Evolutionary conservation across 2,329 filamentous ascomycete species (phyloP), one percentile per base, ranked within the genome.

Genomic region (Cladophialophora bantiana): DNA sequence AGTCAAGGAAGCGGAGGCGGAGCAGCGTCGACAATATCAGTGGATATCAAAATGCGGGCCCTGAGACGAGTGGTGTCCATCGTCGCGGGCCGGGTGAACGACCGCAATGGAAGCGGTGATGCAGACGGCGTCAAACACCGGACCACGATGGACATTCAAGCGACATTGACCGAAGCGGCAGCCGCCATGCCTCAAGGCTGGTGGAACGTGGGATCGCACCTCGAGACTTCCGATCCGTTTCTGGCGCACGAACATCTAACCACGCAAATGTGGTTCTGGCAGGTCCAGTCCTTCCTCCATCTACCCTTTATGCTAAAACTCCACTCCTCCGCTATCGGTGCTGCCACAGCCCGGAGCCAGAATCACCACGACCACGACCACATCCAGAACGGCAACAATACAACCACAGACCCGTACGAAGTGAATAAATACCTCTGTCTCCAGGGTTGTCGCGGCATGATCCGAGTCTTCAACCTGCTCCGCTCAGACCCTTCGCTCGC

Each of bases 251-350:
- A 72, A 62, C 67, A 68, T 40, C 61, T 72, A 12, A 64, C 66
- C 26, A 59, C 70, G 3, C 69, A 71, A 38, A 65, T 72, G 50
- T 71, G 70, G 69, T 72, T 68, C 60, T 72, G 71, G 71, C 64
- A 70, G 36, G 68, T 71, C 26, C 71, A 72, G 50, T 36, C 65
- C n/a, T 72, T 71, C 53, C 59, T 72, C 5, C 70, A 72, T 54
- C 50, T 72, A 45, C 71, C 70, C 4, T 65, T 59, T 56, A 69
- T 72, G 65, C 65, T 72, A 26, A 65, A 66, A 53, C 61, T 68
- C 12, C 61, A 36, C 32, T 50, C 67, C 32, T 50, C 67, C 18
- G 12, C 32, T 6, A n/a, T 31, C 5, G 15, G 20, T 20, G 18
- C 18, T 12, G 26, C 7, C 18, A 12, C 18, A 50, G 13, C 45